Evolutionary conservation across 1,284 basidiomycete species (phyloP).

Genomic region (Leccinum variabile): DNA sequence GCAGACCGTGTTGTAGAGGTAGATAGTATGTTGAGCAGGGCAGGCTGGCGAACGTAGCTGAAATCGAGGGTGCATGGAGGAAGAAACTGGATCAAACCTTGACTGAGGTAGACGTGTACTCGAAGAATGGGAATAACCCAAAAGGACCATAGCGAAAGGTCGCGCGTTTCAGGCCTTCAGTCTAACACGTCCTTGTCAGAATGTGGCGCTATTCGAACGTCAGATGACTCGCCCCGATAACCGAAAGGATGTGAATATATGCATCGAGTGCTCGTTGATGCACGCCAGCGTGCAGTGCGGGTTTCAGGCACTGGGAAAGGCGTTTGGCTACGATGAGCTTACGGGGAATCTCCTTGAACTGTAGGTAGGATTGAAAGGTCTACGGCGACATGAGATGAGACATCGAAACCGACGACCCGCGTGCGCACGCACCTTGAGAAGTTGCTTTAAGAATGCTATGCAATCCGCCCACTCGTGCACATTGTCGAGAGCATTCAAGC

Average conservation of each 20-base stretch:
- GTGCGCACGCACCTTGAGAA: constrained; percentile 70
- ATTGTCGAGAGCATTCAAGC: constrained; percentile 90
- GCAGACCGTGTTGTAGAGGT: constrained; percentile 79
- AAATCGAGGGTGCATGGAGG: neutral
- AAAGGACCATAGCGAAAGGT: constrained; percentile 69
- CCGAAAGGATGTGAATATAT: constrained; percentile 87
- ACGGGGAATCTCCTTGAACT: constrained; percentile 94
- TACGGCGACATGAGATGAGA: constrained; percentile 34
- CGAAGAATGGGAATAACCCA: constrained; percentile 97
- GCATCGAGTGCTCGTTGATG: constrained; percentile 97
- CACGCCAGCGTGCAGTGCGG: constrained; percentile 93
- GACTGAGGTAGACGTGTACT: constrained; percentile 95
- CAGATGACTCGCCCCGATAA: constrained; percentile 73
- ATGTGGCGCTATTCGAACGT: neutral
- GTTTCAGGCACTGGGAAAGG: constrained; percentile 94
- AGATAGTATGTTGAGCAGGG: constrained; percentile 85
- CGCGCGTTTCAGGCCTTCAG: constrained; percentile 85
- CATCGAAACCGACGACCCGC: neutral
- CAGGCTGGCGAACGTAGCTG: constrained; percentile 52
- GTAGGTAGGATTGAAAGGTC: constrained; percentile 89
- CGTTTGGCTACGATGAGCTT: constrained; percentile 96
- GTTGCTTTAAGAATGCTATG: constrained; percentile 93
- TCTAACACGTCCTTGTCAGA: constrained; percentile 45
- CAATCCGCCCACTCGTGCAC: constrained; percentile 99
- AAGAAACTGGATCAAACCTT: constrained; percentile 51